Conservation (phyloP, 2,329 filamentous ascomycete species). For the Fusarium secorum region DNA sequence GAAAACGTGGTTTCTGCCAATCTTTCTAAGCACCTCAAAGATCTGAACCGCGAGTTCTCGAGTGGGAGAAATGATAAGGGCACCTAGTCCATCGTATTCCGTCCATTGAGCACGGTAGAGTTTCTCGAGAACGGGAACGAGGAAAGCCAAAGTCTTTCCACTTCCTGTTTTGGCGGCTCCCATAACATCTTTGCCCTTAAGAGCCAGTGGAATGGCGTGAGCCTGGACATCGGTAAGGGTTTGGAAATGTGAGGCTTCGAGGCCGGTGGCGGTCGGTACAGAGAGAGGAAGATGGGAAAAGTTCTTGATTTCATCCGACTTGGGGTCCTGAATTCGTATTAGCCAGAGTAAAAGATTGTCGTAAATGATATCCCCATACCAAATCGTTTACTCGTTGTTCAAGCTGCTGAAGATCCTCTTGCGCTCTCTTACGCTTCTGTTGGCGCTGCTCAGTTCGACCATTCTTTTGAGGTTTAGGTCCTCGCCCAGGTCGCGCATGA, state of each 20-base stretch:
- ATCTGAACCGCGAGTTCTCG: slow-evolving; percentile 96
- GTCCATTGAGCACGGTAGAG: slow-evolving; percentile 90
- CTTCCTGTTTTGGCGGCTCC: slow-evolving; percentile 95
- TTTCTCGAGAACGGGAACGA: slow-evolving; percentile 91
- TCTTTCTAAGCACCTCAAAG: slow-evolving; percentile 90
- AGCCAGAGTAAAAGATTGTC: background rate
- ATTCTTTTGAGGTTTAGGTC: slow-evolving; percentile 40
- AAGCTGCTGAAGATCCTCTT: slow-evolving; percentile 48
- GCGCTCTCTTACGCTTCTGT: slow-evolving; percentile 50
- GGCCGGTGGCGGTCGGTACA: slow-evolving; percentile 76
- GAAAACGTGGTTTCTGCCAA: slow-evolving; percentile 88
- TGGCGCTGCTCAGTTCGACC: slow-evolving; percentile 46
- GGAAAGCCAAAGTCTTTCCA: slow-evolving; percentile 93
- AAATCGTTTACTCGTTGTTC: slow-evolving; percentile 46
- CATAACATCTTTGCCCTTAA: slow-evolving; percentile 87
- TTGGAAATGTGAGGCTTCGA: slow-evolving; percentile 88
- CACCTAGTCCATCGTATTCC: slow-evolving; percentile 88
- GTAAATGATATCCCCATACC: slow-evolving; percentile 32
- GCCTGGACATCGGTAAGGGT: slow-evolving; percentile 91
- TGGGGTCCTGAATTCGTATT: slow-evolving; percentile 60
- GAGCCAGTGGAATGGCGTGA: slow-evolving; percentile 84
- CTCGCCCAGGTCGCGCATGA: slow-evolving; percentile 37
- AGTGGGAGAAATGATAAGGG: slow-evolving; percentile 91
- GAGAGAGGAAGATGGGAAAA: slow-evolving; percentile 91
- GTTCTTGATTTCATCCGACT: slow-evolving; percentile 65